Evolutionary conservation across 2,329 filamentous ascomycete species (phyloP), one percentile per base, ranked within the genome.

Genomic region (Endoconidiophora laricicola): DNA sequence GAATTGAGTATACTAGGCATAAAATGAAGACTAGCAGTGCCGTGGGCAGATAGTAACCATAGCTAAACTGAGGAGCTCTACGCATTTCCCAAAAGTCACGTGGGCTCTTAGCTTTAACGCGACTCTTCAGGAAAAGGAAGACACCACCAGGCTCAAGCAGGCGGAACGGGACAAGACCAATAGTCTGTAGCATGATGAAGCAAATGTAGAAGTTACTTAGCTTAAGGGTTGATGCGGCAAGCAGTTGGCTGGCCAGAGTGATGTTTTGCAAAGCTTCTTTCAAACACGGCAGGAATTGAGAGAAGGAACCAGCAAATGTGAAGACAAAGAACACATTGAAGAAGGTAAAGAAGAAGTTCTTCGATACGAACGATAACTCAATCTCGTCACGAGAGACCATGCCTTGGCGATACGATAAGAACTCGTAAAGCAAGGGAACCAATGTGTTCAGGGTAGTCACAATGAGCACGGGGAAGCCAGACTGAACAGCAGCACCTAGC

Each of bases 301-400:
- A 78, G 65, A 84, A 86, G 3, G 87, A 86, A 49, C 83, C 84
- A 43, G 94, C 84, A 23, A 91, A 74, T 1, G 90, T 93, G 62
- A 96, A 95, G 42, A 96, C 78, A 46, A 96, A 76, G 66, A 98
- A 98, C 52, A 96, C 86, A 66, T 98, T 98, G 76, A 98, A 96
- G 65, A 98, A 98, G 7, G 84, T 88, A 62, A 98, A 98, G 72
- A 96, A 94, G 67, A 96, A 98, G 65, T 96, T 98, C 68, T 98
- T 98, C 49, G 86, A 94, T 56, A 98, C 90, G 42, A 93, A 73
- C 0, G 91, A 96, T 5, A 98, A 72, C 63, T 96, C 91, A 20
- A 98, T 81, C 55, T 98, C 91, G 42, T 86, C 86, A 58, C 87
- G 85, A 0, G 91, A 96, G 47, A 94, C 86, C 80, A 93, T 93